Conservation (phyloP, 257 asterid species). For the Solanum chilense region DNA sequence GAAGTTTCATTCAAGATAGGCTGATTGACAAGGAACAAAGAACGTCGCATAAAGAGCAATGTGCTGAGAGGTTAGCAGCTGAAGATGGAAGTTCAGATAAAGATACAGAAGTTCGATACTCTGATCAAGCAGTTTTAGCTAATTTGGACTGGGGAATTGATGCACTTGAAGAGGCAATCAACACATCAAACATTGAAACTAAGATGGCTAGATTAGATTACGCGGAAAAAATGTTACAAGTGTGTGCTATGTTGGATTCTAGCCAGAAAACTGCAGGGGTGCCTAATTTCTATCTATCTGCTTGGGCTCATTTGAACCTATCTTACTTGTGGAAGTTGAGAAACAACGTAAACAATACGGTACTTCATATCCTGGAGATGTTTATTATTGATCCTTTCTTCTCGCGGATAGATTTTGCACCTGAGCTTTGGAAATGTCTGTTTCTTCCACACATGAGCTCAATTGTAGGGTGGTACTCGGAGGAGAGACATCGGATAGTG, state of each 20-base stretch:
- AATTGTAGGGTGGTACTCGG: conserved; percentile 64
- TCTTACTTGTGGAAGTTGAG: conserved; percentile 55
- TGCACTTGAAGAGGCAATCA: conserved; percentile 76
- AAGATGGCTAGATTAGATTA: conserved; percentile 65
- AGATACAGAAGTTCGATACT: conserved; percentile 42
- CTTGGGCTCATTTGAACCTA: conserved; percentile 75
- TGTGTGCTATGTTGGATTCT: conserved; percentile 63
- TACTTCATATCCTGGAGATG: conserved; percentile 58
- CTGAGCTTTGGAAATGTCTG: conserved; percentile 64
- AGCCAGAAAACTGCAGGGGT: conserved; percentile 61
- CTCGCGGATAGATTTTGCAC: conserved; percentile 72
- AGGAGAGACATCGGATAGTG: conserved; percentile 57
- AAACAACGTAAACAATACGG: conserved; percentile 25
- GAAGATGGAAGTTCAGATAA: conserved; percentile 34
- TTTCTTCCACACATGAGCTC: conserved; percentile 74
- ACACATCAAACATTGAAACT: conserved; percentile 52
- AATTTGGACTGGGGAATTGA: conserved; percentile 88
- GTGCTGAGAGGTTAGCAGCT: conserved; percentile 78
- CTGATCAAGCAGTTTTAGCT: conserved; percentile 79
- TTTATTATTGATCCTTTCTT: conserved; percentile 60
- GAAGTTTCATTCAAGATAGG: conserved; percentile 55
- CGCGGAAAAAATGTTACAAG: conserved; percentile 76
- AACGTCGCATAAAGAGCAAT: conserved; percentile 51
- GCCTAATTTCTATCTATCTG: conserved; percentile 70
- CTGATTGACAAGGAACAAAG: conserved; percentile 41